Conservation (phyloP, 2,329 filamentous ascomycete species). For the Herpotrichia juniperi region DNA sequence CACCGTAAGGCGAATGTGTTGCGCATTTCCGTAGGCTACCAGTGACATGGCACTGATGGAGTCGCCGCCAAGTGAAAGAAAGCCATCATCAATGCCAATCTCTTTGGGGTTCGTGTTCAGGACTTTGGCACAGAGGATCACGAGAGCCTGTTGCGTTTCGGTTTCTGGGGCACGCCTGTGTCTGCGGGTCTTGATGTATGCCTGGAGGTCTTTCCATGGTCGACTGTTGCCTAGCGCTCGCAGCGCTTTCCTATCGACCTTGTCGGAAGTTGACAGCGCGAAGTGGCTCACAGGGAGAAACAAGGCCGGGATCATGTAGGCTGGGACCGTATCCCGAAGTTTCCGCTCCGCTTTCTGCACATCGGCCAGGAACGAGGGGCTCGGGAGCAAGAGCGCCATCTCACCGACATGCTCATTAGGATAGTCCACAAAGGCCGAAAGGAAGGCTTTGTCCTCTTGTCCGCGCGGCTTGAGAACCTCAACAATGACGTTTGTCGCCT, state of each 20-base stretch:
- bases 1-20: constrained; percentile 52
- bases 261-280: constrained; percentile 21
- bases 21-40: constrained; percentile 53
- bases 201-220: no score
- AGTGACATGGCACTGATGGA: constrained; percentile 59
- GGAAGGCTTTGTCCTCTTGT: constrained; percentile 12
- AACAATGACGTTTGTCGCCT: constrained; percentile 18
- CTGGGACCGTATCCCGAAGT: no score
- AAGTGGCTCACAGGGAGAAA: constrained; percentile 23
- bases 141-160: constrained; percentile 20
- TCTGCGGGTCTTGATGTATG: constrained; percentile 19
- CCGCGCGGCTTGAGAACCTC: constrained; percentile 15
- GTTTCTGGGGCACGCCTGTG: constrained; percentile 12
- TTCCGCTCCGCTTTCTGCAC: constrained; percentile 1
- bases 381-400: constrained; percentile 7
- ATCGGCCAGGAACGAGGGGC: neutral
- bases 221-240: constrained; percentile 20
- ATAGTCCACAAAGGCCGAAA: constrained; percentile 15
- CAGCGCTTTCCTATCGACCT: constrained; percentile 18
- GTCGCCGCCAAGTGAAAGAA: constrained; percentile 55
- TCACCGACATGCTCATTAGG: neutral
- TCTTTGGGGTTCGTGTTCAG: constrained; percentile 31
- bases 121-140: constrained; percentile 36
- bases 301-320: constrained; percentile 11
- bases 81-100: constrained; percentile 38